A percentile compares a stretch with the other conserved stretches of the same genome.
Evolutionary conservation across 2,329 filamentous ascomycete species (phyloP).

Genomic region (Colletotrichum salicis): DNA sequence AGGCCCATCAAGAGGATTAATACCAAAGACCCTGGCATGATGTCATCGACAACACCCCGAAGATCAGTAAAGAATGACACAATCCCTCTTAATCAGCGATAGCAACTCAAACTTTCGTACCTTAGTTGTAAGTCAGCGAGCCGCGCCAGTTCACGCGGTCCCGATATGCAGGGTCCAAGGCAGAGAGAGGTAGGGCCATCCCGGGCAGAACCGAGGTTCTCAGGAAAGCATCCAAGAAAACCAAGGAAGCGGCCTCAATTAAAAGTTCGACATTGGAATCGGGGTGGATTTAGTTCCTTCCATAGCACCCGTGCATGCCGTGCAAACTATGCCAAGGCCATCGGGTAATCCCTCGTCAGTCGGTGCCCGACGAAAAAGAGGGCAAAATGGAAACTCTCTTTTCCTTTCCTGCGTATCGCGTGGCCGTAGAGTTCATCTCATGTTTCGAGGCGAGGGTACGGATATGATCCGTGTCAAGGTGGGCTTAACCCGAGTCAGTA

Average conservation of each 20-base stretch:
- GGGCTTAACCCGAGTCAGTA: slow-evolving; percentile 17
- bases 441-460: background rate
- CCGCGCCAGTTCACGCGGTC: background rate
- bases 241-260: background rate
- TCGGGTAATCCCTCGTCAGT: background rate
- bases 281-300: background rate
- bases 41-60: background rate
- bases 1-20: background rate
- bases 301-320: background rate
- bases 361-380: background rate
- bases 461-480: background rate
- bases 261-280: slow-evolving; percentile 6
- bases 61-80: background rate
- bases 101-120: background rate
- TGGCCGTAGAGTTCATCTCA: slow-evolving; percentile 29
- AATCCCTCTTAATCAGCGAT: background rate
- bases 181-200: background rate
- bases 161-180: background rate
- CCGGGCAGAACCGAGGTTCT: background rate
- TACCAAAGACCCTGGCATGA: background rate
- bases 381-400: background rate
- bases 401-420: background rate
- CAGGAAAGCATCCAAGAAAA: background rate
- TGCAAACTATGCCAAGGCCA: background rate
- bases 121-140: background rate